Conservation (phyloP, 306 rosid species). For the Cucurbita moschata region DNA sequence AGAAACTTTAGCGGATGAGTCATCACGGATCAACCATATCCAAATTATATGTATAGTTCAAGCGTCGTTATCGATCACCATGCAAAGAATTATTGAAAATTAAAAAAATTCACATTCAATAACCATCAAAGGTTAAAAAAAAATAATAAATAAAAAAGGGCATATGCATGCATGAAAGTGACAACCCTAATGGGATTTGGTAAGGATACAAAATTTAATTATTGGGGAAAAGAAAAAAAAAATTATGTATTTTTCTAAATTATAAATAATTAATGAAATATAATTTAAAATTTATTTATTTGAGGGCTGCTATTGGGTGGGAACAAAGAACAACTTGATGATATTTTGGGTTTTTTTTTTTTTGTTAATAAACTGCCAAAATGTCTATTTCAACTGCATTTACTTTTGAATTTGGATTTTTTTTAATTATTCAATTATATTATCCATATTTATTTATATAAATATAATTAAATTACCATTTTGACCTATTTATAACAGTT, state of each 20-base stretch:
- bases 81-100: neutral
- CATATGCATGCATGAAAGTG: constrained; percentile 1
- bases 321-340: constrained; percentile 4
- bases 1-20: neutral
- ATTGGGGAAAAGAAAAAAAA: neutral
- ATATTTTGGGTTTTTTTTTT: neutral
- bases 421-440: neutral
- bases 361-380: neutral
- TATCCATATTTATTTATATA: neutral
- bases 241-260: neutral
- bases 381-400: neutral
- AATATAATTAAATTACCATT: no score
- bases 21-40: neutral
- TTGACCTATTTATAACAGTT: no score
- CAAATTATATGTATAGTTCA: neutral
- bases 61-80: neutral
- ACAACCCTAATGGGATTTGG: constrained; percentile 9
- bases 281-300: neutral
- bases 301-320: constrained; percentile 2
- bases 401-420: neutral
- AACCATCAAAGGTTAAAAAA: neutral
- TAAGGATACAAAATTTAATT: neutral
- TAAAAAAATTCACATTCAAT: neutral
- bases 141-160: no score
- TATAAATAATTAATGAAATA: neutral